Evolutionary conservation across 371 early-diverging fungal species (phyloP).

Genomic region (Mucor velutinosus): DNA sequence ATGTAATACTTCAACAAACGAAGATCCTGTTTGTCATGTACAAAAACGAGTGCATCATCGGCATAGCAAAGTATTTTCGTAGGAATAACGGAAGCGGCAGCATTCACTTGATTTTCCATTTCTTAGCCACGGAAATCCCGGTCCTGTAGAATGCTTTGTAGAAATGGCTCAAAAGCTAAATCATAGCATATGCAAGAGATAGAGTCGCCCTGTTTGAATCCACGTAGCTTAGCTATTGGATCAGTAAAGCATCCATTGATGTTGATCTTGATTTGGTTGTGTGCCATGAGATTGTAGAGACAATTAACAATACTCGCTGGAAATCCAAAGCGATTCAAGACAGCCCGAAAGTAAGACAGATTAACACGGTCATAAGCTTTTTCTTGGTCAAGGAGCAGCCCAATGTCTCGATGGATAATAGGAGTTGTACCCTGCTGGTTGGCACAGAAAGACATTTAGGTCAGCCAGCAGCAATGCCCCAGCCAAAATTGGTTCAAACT

Average conservation of each 20-base stretch:
- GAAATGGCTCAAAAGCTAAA: constrained; percentile 14
- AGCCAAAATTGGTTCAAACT: no score
- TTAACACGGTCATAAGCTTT: no score
- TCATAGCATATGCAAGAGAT: constrained; percentile 15
- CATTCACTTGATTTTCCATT: background rate
- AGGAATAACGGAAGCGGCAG: background rate
- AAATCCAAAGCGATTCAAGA: no score
- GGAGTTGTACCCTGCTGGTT: no score
- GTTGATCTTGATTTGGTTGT: background rate
- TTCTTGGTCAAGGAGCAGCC: no score
- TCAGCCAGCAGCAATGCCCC: no score
- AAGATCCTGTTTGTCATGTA: background rate
- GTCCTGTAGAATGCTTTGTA: background rate
- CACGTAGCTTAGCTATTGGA: no score
- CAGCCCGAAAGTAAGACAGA: no score
- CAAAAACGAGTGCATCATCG: constrained; percentile 16
- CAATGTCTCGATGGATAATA: no score
- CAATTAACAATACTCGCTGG: no score
- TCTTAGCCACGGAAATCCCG: background rate
- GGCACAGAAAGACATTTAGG: no score
- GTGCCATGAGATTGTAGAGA: no score
- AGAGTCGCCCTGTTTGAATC: constrained; percentile 19
- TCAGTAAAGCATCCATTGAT: constrained; percentile 24
- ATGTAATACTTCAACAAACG: background rate
- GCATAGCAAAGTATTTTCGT: constrained; percentile 18